These are phyloP conservation scores for Berberis vulgaris DNA, from an alignment of 164 flowering plant species.

Conservation along the genomic window DNA sequence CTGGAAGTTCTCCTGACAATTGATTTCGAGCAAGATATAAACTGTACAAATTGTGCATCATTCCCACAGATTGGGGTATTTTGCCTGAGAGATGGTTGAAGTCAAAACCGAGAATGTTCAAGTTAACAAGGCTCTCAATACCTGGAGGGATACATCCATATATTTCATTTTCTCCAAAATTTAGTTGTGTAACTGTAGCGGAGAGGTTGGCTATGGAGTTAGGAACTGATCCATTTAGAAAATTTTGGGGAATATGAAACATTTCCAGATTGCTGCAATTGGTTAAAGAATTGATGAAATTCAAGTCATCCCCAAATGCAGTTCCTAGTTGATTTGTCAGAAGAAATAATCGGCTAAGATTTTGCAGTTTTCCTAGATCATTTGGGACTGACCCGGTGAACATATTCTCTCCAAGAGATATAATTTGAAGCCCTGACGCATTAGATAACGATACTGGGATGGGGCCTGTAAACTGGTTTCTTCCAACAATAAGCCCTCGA, in stretches of 20 bases:
- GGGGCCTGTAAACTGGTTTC: no score
- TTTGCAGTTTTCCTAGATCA: background rate
- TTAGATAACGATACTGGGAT: background rate
- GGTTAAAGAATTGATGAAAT: no score
- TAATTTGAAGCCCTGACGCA: background rate
- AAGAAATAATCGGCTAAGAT: background rate
- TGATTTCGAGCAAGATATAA: background rate
- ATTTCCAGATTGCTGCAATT: background rate
- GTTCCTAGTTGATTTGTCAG: no score
- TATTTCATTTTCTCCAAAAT: background rate
- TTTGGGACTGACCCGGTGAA: conserved; percentile 1
- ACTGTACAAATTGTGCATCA: background rate
- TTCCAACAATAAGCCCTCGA: no score
- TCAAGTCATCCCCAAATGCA: no score
- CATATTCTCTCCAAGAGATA: background rate
- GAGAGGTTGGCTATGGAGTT: conserved; percentile 7
- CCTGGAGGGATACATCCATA: conserved; percentile 9
- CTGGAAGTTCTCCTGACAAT: conserved; percentile 5
- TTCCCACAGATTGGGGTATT: conserved; percentile 6
- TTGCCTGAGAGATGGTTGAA: background rate
- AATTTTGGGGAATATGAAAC: background rate
- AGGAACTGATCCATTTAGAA: background rate
- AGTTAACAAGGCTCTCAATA: conserved; percentile 2
- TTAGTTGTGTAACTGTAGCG: background rate
- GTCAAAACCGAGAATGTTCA: background rate